Percentiles rank a stretch among this genome's conserved stretches.
Evolutionary conservation across 495 filamentous ascomycete species (phyloP).

Genomic region (Halenospora varia): DNA sequence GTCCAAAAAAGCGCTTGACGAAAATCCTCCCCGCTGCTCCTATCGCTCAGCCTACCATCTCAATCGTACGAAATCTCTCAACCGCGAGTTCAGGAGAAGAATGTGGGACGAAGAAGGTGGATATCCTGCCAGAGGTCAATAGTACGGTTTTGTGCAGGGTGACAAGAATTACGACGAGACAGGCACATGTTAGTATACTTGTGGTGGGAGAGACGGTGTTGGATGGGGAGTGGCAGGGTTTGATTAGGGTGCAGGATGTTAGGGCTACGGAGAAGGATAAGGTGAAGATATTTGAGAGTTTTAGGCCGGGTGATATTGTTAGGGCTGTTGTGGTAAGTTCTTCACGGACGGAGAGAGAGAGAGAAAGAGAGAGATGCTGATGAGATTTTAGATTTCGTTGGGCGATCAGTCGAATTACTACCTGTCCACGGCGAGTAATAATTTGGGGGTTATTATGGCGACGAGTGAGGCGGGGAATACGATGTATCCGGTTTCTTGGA

Average conservation of each 20-base stretch:
- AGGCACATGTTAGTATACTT: constrained; percentile 79
- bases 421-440: constrained; percentile 81
- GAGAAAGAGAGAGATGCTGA: no score
- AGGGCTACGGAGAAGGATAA: constrained; percentile 93
- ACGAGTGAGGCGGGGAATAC: constrained; percentile 81
- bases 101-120: constrained; percentile 37
- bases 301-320: constrained; percentile 90
- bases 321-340: constrained; percentile 75
- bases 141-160: constrained; percentile 79
- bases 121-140: constrained; percentile 76
- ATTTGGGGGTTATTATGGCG: constrained; percentile 92
- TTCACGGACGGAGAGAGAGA: background rate
- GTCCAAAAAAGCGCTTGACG: constrained; percentile 54
- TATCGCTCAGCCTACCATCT: constrained; percentile 25
- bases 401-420: constrained; percentile 96
- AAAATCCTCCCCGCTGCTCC: constrained; percentile 38
- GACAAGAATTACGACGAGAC: constrained; percentile 73
- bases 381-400: constrained; percentile 61
- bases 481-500: constrained; percentile 93
- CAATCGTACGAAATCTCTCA: constrained; percentile 27
- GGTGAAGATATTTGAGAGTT: constrained; percentile 85
- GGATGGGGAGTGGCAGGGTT: constrained; percentile 57
- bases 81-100: constrained; percentile 1
- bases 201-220: constrained; percentile 63
- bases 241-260: constrained; percentile 80